Percentiles rank a stretch among this genome's conserved stretches.
phyloP scores from a whole-genome alignment of 345 rosid genomes.

The Eucalyptus melliodora region DNA sequence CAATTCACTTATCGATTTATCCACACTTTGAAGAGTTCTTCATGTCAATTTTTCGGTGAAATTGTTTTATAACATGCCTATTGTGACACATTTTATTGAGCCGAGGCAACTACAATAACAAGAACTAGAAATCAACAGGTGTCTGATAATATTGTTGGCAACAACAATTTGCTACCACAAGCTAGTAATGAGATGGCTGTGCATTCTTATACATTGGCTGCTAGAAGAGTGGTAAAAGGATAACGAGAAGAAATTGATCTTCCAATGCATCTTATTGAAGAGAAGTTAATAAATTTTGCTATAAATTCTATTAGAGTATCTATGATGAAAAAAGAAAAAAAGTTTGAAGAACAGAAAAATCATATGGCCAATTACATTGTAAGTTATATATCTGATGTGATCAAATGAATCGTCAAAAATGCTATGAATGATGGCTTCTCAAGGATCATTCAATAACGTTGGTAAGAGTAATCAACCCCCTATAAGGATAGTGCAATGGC shows the following conservation, averaged over 20 bases:
- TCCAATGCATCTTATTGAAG: not conserved
- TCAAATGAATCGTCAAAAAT: not conserved
- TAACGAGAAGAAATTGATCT: not conserved
- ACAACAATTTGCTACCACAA: not conserved
- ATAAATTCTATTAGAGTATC: accelerated
- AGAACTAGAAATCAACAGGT: not conserved
- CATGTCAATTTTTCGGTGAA: not conserved
- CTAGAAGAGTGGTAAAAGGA: not conserved
- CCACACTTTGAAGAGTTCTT: not conserved
- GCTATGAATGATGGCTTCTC: not conserved
- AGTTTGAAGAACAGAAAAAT: not conserved
- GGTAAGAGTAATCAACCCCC: not conserved
- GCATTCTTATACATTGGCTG: not conserved
- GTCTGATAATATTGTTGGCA: not conserved
- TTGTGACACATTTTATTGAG: not conserved
- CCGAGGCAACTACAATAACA: not conserved
- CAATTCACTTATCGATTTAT: not conserved
- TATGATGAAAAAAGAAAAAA: not conserved
- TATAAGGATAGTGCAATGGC: not conserved
- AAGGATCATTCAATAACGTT: too few relatives aligned
- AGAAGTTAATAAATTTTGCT: not conserved
- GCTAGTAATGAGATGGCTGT: not conserved
- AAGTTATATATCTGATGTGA: not conserved
- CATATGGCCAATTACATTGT: not conserved
- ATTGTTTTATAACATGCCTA: not conserved